A percentile compares a stretch with the other conserved stretches of the same genome.
Evolutionary conservation across 768 basidiomycete species (phyloP).

Genomic region (Rhodotorula toruloides): DNA sequence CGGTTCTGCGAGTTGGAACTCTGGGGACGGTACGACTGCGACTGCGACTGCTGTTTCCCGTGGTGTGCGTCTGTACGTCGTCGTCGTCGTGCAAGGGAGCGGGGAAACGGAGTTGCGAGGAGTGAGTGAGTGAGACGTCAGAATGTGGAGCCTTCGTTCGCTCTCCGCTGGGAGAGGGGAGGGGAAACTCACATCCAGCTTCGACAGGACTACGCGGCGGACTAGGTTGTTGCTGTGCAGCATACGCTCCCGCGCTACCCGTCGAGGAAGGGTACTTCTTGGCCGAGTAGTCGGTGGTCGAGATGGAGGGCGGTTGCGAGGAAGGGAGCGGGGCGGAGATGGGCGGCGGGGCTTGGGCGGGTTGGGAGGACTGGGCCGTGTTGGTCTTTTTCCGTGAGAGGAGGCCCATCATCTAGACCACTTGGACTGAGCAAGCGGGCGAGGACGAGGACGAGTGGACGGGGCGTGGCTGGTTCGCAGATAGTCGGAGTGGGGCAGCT

Average conservation of each 20-base stretch:
- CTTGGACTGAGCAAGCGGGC: neutral
- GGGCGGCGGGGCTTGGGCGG: constrained; percentile 13
- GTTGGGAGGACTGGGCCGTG: neutral
- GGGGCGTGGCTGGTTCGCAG: too few species aligned
- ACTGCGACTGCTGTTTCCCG: neutral
- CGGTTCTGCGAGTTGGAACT: constrained; percentile 1
- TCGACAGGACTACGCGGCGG: constrained; percentile 37
- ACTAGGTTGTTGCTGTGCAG: constrained; percentile 11
- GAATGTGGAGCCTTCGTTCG: neutral
- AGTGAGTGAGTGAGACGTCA: neutral
- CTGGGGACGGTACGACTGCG: constrained; percentile 17
- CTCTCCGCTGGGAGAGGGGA: neutral
- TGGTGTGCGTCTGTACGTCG: constrained; percentile 17
- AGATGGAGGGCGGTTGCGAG: constrained; percentile 3
- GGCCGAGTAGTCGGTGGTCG: constrained; percentile 22
- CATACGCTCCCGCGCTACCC: constrained; percentile 11
- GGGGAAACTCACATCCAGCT: constrained; percentile 4
- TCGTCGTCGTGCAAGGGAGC: neutral
- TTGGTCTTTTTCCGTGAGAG: constrained; percentile 35
- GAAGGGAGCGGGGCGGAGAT: constrained; percentile 26
- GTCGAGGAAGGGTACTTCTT: neutral
- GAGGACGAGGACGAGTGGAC: neutral
- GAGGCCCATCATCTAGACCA: constrained; percentile 18
- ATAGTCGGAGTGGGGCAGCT: too few species aligned
- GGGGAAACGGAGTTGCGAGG: too few species aligned